These are phyloP conservation scores for Ambrosia trifida DNA, from an alignment of 129 eudicot genomes.

Conservation along the genomic window DNA sequence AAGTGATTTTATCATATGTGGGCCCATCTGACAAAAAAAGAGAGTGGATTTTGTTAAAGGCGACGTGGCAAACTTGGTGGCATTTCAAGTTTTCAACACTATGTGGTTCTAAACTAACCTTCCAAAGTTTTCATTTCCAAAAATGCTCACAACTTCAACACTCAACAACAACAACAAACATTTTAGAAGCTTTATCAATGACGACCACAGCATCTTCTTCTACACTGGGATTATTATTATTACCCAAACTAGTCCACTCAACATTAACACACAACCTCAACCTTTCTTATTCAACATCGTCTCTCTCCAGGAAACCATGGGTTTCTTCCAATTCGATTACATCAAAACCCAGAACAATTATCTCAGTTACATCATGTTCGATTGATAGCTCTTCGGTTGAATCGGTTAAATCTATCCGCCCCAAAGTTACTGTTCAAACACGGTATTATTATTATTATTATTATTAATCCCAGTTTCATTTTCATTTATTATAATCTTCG, in stretches of 20 bases:
- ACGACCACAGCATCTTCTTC: slow-evolving; percentile 39
- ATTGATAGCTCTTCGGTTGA: slow-evolving; percentile 34
- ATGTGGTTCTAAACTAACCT: slow-evolving; percentile 34
- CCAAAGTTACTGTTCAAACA: slow-evolving; percentile 46
- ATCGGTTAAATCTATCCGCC: slow-evolving; percentile 19
- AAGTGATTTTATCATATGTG: background rate
- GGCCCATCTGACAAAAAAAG: background rate
- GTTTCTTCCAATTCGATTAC: slow-evolving; percentile 20
- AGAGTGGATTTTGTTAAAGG: background rate
- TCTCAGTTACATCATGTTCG: slow-evolving; percentile 29
- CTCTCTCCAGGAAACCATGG: slow-evolving; percentile 14
- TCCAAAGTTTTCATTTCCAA: slow-evolving; percentile 17
- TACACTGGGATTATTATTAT: background rate
- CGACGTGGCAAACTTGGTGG: slow-evolving; percentile 29
- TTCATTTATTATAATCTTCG: slow-evolving; percentile 2
- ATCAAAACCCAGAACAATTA: slow-evolving; percentile 25
- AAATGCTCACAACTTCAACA: no score
- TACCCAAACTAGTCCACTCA: slow-evolving; percentile 37
- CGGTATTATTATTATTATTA: slow-evolving; percentile 41
- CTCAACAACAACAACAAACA: background rate
- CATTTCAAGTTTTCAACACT: slow-evolving; percentile 18
- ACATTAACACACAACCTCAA: slow-evolving; percentile 14
- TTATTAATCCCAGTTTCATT: background rate
- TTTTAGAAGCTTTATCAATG: slow-evolving; percentile 32
- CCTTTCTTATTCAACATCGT: slow-evolving; percentile 12